Conservation (phyloP, 2,329 filamentous ascomycete species). For the Hypomyces rosellus region DNA sequence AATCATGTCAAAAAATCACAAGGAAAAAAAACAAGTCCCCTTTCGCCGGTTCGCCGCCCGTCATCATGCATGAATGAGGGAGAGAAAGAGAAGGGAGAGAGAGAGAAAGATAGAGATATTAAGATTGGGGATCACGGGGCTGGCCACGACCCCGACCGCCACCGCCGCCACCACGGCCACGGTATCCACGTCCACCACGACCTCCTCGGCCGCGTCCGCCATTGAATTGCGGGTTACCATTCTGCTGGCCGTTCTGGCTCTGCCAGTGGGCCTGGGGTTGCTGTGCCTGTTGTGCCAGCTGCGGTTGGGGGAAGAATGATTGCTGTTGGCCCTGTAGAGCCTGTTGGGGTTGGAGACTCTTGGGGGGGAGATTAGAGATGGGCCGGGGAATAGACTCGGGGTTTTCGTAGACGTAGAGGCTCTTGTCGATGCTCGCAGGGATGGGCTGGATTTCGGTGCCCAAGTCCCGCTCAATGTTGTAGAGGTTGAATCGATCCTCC, state of each 20-base stretch:
- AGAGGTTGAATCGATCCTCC: conserved; percentile 98
- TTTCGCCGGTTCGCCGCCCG: conserved; percentile 19
- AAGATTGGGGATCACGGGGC: conserved; percentile 30
- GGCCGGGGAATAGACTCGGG: conserved; percentile 92
- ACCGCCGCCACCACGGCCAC: conserved; percentile 26
- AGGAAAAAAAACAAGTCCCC: conserved; percentile 14
- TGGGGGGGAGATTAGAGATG: conserved; percentile 43
- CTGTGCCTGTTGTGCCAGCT: conserved; percentile 27
- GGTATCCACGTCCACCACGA: conserved; percentile 33
- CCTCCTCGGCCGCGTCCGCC: conserved; percentile 33
- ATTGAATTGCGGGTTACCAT: conserved; percentile 27
- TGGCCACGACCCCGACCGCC: conserved; percentile 31
- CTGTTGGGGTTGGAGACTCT: conserved; percentile 25
- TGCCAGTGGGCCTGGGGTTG: conserved; percentile 34
- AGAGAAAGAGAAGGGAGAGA: background rate
- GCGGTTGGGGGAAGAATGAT: conserved; percentile 15
- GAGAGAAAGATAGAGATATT: conserved; percentile 15
- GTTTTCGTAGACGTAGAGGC: conserved; percentile 94
- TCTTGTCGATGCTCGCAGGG: conserved; percentile 90
- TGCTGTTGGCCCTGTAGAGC: conserved; percentile 1
- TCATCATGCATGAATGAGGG: conserved; percentile 19
- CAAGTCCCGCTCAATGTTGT: conserved; percentile 95
- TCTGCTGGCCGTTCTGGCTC: conserved; percentile 32
- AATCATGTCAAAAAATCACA: conserved; percentile 22
- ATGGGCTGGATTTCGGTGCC: conserved; percentile 98